A percentile compares a stretch with the other conserved stretches of the same genome.
These are phyloP conservation scores for Glebionis coronaria DNA, from an alignment of 129 eudicot species.

Conservation along the genomic window DNA sequence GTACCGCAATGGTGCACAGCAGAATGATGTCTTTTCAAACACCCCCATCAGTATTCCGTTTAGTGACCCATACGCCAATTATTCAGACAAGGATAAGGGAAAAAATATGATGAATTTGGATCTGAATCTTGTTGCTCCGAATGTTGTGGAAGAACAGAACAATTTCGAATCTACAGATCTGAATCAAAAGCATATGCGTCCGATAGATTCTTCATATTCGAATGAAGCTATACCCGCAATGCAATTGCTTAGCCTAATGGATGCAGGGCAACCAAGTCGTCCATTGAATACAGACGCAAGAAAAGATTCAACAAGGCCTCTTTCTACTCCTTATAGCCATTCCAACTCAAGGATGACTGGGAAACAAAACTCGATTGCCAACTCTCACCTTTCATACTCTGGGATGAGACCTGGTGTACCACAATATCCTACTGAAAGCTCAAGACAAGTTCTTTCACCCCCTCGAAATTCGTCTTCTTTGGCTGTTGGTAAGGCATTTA, in stretches of 20 bases:
- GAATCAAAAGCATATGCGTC: slow-evolving; percentile 8
- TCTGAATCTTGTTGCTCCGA: slow-evolving; percentile 34
- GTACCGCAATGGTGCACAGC: slow-evolving; percentile 16
- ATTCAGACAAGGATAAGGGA: slow-evolving; percentile 36
- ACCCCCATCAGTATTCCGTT: slow-evolving; percentile 19
- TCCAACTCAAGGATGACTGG: slow-evolving; percentile 26
- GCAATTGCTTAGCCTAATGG: slow-evolving; percentile 83
- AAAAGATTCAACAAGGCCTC: slow-evolving; percentile 32
- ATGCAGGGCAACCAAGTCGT: slow-evolving; percentile 41
- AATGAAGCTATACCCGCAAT: slow-evolving; percentile 86
- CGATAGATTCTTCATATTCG: slow-evolving; percentile 41
- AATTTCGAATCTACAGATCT: slow-evolving; percentile 16
- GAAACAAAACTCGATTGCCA: slow-evolving; percentile 20
- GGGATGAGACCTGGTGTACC: slow-evolving; percentile 18
- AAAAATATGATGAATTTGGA: slow-evolving; percentile 47
- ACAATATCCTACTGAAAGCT: slow-evolving; percentile 24
- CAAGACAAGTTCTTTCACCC: not conserved
- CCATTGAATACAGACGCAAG: slow-evolving; percentile 27
- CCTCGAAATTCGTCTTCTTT: too few species aligned
- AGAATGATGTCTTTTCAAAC: not conserved
- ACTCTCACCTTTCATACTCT: slow-evolving; percentile 29
- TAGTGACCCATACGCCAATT: slow-evolving; percentile 27
- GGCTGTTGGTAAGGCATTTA: not conserved
- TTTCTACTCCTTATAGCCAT: slow-evolving; percentile 37
- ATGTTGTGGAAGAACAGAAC: slow-evolving; percentile 35